A percentile compares a stretch with the other conserved stretches of the same genome.
Conservation (phyloP, 2,329 filamentous ascomycete species). For the Torrubiellomyces zombiae region DNA sequence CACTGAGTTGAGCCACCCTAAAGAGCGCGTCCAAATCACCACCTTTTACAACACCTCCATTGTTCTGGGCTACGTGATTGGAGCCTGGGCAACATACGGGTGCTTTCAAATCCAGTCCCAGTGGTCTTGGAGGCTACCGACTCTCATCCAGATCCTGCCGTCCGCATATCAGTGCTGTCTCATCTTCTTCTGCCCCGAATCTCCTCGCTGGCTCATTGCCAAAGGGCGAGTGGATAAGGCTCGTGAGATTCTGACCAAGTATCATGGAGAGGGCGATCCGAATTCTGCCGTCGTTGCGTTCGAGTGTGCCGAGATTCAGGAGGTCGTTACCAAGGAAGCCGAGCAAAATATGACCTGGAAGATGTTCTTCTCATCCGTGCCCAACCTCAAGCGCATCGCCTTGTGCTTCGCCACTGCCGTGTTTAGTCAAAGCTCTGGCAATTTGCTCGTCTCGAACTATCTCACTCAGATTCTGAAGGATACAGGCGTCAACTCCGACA, state of each 20-base stretch:
- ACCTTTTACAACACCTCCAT: slow-evolving; percentile 24
- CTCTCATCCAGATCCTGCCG: slow-evolving; percentile 32
- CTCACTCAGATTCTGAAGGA: slow-evolving; percentile 21
- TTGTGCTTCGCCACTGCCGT: slow-evolving; percentile 22
- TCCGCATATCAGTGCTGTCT: slow-evolving; percentile 23
- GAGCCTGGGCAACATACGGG: slow-evolving; percentile 20
- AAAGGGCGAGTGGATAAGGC: slow-evolving; percentile 33
- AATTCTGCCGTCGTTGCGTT: slow-evolving; percentile 26
- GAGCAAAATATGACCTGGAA: slow-evolving; percentile 22
- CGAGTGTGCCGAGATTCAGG: slow-evolving; percentile 32
- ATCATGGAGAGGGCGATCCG: slow-evolving; percentile 30
- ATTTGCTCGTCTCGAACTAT: slow-evolving; percentile 25
- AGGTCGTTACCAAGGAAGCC: slow-evolving; percentile 19
- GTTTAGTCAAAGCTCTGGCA: slow-evolving; percentile 24
- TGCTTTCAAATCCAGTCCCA: slow-evolving; percentile 9
- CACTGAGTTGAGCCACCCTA: slow-evolving; percentile 24
- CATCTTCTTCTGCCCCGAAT: slow-evolving; percentile 38
- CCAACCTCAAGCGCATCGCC: slow-evolving; percentile 22
- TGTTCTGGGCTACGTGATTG: slow-evolving; percentile 20
- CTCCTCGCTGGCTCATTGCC: slow-evolving; percentile 39
- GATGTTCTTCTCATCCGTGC: slow-evolving; percentile 20
- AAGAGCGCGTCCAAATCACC: slow-evolving; percentile 20
- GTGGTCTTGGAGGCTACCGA: slow-evolving; percentile 37
- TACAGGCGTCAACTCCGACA: slow-evolving; percentile 18
- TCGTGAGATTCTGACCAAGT: slow-evolving; percentile 30